Evolutionary conservation across 2,329 filamentous ascomycete genomes (phyloP).

Genomic region (Xylaria sp.): DNA sequence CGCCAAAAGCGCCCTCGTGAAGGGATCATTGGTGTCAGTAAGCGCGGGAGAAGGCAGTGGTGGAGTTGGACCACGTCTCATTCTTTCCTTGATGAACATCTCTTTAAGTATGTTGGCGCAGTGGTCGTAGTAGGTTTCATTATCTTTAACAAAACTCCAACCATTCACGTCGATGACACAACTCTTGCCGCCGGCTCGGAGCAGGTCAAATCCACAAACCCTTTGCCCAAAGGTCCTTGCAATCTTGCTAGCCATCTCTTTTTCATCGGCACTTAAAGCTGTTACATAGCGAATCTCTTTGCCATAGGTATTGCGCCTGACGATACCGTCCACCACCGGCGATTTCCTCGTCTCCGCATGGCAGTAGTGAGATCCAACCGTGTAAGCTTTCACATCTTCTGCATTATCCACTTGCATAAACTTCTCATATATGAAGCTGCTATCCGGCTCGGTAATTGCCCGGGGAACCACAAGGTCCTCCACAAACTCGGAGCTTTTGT

Average conservation of each 20-base stretch:
- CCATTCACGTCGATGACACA: constrained; percentile 99
- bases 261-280: constrained; percentile 81
- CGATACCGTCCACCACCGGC: constrained; percentile 94
- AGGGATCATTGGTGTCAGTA: constrained; percentile 55
- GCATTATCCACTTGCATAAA: constrained; percentile 97
- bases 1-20: constrained; percentile 45
- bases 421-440: constrained; percentile 96
- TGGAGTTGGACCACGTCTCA: constrained; percentile 70
- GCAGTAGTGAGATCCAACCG: constrained; percentile 90
- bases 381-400: constrained; percentile 98
- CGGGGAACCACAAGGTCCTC: constrained; percentile 79
- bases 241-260: constrained; percentile 88
- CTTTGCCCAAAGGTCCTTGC: constrained; percentile 91
- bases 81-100: constrained; percentile 85
- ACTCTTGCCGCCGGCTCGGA: constrained; percentile 88
- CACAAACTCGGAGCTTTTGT: constrained; percentile 97
- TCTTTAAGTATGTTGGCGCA: constrained; percentile 87
- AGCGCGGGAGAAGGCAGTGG: constrained; percentile 62
- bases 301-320: constrained; percentile 94
- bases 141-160: constrained; percentile 99
- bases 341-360: constrained; percentile 98
- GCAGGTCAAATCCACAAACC: constrained; percentile 94
- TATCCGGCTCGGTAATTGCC: constrained; percentile 80
- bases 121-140: constrained; percentile 97
- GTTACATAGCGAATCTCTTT: constrained; percentile 98